Evolutionary conservation across 1,284 basidiomycete species (phyloP), one percentile per base, ranked within the genome.

Genomic region (Phylloporus sp.): DNA sequence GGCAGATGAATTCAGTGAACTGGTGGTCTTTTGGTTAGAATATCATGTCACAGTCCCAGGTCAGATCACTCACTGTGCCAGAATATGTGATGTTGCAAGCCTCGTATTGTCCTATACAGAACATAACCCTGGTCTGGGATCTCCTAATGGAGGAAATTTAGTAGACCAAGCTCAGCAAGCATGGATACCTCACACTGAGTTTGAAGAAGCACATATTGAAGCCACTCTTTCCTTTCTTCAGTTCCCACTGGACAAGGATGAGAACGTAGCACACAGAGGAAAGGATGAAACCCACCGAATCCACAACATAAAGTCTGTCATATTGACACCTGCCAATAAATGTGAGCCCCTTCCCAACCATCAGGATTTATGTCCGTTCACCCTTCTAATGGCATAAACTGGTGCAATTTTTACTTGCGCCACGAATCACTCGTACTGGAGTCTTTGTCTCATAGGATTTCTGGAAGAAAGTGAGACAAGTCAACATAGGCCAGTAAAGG

Each of bases 361-460:
- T n/a, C n/a, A 10, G 32, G 26, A n/a, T 24, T n/a, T 29, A 13
- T 7, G 29, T 8, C 24, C 28, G 37, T 40, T 46, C 74, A 64
- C 64, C 80, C 73, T 81, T 80, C 50, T 49, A 15, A 1, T 31
- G 2, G 1, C 82, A 82, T 5, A 80, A 71, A 37, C 73, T 82
- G 37, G 59, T 58, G 13, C 37, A 71, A 65, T 66, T 6, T 34
- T 50, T 0, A 61, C 66, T 69, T 37, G 57, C 69, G 18, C 82
- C 81, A 15, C 82, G 76, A 40, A 80, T 63, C 5, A 83, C 81
- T 24, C 82, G 76, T 2, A 84, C 78, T 2, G 80, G 80, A 26
- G 68, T 73, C 58, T 68, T 68, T 2, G 73, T 80, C n/a, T 70
- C 26, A 18, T 15, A 69, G 8, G 81, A 81, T 20, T 68, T 56